Percentiles rank a stretch among this genome's conserved stretches.
Evolutionary conservation across 352 stramenopile species (phyloP).

Genomic region (Pythium phragmitis): DNA sequence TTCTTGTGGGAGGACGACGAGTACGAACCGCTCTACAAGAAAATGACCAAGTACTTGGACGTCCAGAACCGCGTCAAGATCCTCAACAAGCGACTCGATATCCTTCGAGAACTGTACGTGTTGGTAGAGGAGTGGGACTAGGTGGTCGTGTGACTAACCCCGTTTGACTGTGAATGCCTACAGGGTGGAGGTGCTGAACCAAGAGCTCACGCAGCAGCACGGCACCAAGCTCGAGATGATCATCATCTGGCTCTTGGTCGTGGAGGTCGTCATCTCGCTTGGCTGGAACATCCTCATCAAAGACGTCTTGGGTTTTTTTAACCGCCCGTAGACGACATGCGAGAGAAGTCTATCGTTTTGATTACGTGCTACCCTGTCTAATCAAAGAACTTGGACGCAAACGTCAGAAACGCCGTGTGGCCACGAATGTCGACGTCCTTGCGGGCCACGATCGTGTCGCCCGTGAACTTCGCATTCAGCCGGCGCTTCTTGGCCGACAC

Average conservation of each 20-base stretch:
- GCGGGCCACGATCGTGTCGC: conserved; percentile 75
- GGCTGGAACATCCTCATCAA: conserved; percentile 84
- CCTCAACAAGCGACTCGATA: conserved; percentile 93
- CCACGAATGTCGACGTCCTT: conserved; percentile 85
- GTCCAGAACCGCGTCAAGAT: conserved; percentile 90
- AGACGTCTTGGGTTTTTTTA: conserved; percentile 78
- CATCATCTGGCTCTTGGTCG: conserved; percentile 92
- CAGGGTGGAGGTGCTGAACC: conserved; percentile 90
- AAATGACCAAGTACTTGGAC: conserved; percentile 91
- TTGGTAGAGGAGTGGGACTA: not conserved
- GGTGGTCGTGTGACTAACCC: not conserved
- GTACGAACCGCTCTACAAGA: conserved; percentile 90
- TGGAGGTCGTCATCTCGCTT: conserved; percentile 84
- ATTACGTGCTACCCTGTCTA: conserved; percentile 13
- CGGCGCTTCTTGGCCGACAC: conserved; percentile 48
- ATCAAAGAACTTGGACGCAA: conserved; percentile 82
- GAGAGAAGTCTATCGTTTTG: not conserved
- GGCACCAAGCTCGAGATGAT: conserved; percentile 92
- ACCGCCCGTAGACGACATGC: conserved; percentile 15
- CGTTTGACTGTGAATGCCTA: not conserved
- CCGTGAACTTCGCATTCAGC: conserved; percentile 45
- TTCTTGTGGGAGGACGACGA: conserved; percentile 92
- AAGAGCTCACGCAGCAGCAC: conserved; percentile 86
- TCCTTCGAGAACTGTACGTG: conserved; percentile 87
- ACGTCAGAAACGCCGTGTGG: conserved; percentile 86